Evolutionary conservation across 176 grass and related monocot species (phyloP), one percentile per base, ranked within the genome.

Genomic region (Saccharum spontaneum): DNA sequence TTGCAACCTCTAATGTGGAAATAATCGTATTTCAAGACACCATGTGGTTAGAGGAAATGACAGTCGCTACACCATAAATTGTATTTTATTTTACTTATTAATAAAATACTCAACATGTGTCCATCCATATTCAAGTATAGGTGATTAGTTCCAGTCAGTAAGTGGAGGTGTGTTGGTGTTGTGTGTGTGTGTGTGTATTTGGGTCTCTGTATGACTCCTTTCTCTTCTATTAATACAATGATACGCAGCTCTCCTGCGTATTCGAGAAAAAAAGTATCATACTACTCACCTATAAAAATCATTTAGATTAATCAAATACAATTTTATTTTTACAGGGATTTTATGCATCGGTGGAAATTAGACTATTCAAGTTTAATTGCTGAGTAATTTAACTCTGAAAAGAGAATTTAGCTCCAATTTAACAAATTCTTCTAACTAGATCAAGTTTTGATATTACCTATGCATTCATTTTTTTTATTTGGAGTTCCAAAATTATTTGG

Each of bases 61-160:
- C 15, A 68, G 31, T 68, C 31, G 65, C 7, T 36, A 37, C 14
- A 36, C 31, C 6, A 37, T 18, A 68, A 20, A 59, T 14, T 38
- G 17, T 76, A 38, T 34, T 57, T 76, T 59, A 5, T 76, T n/a
- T 76, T 59, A 57, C 50, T 59, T 76, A 52, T 76, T 37, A 59
- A 76, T 5, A 57, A n/a, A 57, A 23, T 59, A 34, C 49, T 59
- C 11, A 36, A 36, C 37, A 36, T 55, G 48, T 10, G 7, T 76
- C 28, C 16, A 55, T 36, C 73, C 73, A 55, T 55, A 33, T 22
- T 55, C 28, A 76, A 36, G 16, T n/a, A n/a, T n/a, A n/a, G n/a
- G n/a, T n/a, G n/a, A n/a, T n/a, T n/a, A n/a, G n/a, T n/a, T n/a
- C n/a, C n/a, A n/a, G n/a, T n/a, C n/a, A n/a, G n/a, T n/a, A n/a